Percentiles rank a stretch among this genome's conserved stretches.
Conservation (phyloP, 345 rosid species). For the Cardamine chenopodiifolia region DNA sequence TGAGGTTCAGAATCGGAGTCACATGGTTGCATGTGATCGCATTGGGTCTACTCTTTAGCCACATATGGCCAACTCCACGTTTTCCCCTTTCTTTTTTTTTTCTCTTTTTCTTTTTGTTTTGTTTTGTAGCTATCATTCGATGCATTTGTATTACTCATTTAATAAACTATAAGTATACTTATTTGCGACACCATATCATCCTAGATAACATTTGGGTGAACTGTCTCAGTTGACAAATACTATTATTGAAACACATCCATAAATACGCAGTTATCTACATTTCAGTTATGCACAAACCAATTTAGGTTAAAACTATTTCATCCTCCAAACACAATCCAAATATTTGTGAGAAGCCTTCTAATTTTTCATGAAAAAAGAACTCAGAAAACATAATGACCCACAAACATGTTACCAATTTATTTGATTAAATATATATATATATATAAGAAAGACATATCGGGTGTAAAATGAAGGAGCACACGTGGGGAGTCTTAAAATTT, state of each 20-base stretch:
- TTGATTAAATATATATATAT: not conserved
- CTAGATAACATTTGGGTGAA: slow-evolving; percentile 6
- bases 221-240: not conserved
- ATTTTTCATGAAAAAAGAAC: not conserved
- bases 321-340: not conserved
- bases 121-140: slow-evolving; percentile 36
- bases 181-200: not conserved
- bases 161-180: not conserved
- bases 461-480: slow-evolving; percentile 36
- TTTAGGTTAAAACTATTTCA: not conserved
- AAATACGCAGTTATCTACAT: not conserved
- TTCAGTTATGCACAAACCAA: not conserved
- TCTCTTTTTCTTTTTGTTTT: no score
- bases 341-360: not conserved
- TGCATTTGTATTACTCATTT: slow-evolving; percentile 17
- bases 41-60: slow-evolving; percentile 44
- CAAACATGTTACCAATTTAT: slow-evolving; percentile 26
- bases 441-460: slow-evolving; percentile 32
- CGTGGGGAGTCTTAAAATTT: slow-evolving; percentile 34
- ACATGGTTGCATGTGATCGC: slow-evolving; percentile 46
- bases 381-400: slow-evolving; percentile 30
- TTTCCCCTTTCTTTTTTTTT: not conserved
- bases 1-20: slow-evolving; percentile 45
- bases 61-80: slow-evolving; percentile 46
- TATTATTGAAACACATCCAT: not conserved